Evolutionary conservation across 2,329 filamentous ascomycete genomes (phyloP).

Genomic region (Phialophora chinensis): DNA sequence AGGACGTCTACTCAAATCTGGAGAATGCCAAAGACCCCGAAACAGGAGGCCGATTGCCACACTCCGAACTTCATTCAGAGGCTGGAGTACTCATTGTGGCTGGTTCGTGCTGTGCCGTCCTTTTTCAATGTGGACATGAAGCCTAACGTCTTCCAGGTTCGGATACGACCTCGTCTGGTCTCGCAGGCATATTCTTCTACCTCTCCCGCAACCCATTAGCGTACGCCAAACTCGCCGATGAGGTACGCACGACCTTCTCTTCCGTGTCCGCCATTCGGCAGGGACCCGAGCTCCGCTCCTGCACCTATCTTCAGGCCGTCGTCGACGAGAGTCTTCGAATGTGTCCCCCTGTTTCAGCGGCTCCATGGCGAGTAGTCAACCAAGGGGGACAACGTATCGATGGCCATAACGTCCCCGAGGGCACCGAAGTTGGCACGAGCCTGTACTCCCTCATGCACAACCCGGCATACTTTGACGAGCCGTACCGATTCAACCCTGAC

Average conservation of each 20-base stretch:
- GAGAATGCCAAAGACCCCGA: conserved; percentile 8
- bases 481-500: conserved; percentile 6
- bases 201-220: not conserved
- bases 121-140: not conserved
- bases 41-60: conserved; percentile 1
- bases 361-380: conserved; percentile 1
- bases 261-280: conserved; percentile 1
- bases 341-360: conserved; percentile 5
- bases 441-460: conserved; percentile 12
- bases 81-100: conserved; percentile 6
- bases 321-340: conserved; percentile 12
- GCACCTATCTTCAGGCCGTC: conserved; percentile 9
- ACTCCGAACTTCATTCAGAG: not conserved
- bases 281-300: conserved; percentile 7
- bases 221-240: conserved; percentile 5
- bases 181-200: conserved; percentile 16
- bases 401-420: conserved; percentile 4
- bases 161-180: conserved; percentile 5
- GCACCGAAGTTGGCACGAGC: conserved; percentile 5
- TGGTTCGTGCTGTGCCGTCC: not conserved
- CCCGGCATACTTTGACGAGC: conserved; percentile 12
- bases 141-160: not conserved
- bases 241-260: conserved; percentile 7
- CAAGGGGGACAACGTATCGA: conserved; percentile 3
- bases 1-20: conserved; percentile 5